Base-by-base conservation (phyloP, 164 flowering plant species). In the Annona cherimola region DNA sequence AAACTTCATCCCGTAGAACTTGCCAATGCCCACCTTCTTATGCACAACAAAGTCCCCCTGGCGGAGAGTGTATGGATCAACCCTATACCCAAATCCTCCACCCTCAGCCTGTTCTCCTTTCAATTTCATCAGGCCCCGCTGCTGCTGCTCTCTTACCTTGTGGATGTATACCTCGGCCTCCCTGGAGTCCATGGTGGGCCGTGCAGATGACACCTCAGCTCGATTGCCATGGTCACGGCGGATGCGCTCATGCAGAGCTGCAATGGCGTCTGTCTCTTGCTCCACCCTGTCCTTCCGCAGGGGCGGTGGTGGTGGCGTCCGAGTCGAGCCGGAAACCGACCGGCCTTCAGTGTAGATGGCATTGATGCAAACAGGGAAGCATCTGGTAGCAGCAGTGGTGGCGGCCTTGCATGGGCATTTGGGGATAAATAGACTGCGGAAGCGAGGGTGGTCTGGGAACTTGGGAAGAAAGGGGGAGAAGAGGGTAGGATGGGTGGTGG, bases 1-100 rank as follows among this genome's bases (percentile, higher is more conserved):
- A n/a, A 76, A 83, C 68, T 89, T 91, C 67, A 93, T 91, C 65
- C 89, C 88, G 1, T 90, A 92, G 75, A 93, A 95, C 41, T 88
- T 73, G 20, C 99, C 99, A 79, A 95, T 69, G 0, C 99, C 99
- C 16, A 95, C 98, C 74, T 90, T 95, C 85, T 89, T 91, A 60
- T 95, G 99, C 74, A 92, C 98, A n/a, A 93, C 97, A 74, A 88
- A 91, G 73, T 95, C 99, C 1, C 99, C 99, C 1, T 87, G 61
- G 5, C 79, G 80, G 16, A 95, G 86, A 9, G 84, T 80, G 61
- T 90, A 90, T 18, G 99, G 98, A 74, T 95, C 99, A 39, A 89
- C 98, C 73, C 86, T 91, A 68, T 92, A 91, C 69, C 82, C 81
- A 65, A 88, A 84, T 50, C 73, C 87, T 20, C 70, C 84, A 18